phyloP scores from a whole-genome alignment of 805 yeast genomes.

The Pichia phayaonensis region DNA sequence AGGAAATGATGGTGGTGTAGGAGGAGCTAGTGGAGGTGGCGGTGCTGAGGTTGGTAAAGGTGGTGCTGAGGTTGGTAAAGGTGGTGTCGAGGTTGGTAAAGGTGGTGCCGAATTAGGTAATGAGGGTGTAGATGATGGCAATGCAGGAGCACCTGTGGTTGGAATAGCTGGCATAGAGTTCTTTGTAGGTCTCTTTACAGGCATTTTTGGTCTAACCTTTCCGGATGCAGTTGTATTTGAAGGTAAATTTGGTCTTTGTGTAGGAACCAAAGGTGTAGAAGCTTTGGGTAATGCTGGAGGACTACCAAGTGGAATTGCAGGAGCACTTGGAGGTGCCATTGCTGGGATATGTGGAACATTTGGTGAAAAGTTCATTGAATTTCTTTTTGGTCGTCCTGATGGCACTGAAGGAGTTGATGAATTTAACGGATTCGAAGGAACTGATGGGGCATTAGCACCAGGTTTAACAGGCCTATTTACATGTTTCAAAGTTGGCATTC shows the following conservation, averaged over 20 bases:
- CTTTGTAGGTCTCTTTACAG: background rate
- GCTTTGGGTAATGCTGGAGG: background rate
- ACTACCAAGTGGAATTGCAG: background rate
- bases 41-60: slow-evolving; percentile 9
- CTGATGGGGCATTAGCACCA: slow-evolving; percentile 16
- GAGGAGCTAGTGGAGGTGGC: background rate
- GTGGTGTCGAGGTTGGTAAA: background rate
- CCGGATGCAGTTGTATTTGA: background rate
- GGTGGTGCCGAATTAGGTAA: slow-evolving; percentile 9
- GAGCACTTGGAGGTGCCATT: slow-evolving; percentile 4
- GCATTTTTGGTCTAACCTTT: background rate
- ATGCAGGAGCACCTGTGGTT: background rate
- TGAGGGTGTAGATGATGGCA: slow-evolving; percentile 10
- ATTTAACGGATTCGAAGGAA: slow-evolving; percentile 19
- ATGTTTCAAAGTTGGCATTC: slow-evolving; percentile 65
- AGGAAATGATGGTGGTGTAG: background rate
- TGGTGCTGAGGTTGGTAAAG: slow-evolving; percentile 2
- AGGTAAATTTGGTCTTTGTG: background rate
- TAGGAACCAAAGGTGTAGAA: background rate
- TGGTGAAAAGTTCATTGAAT: slow-evolving; percentile 22
- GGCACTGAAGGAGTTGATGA: slow-evolving; percentile 27
- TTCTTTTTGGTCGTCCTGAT: slow-evolving; percentile 12
- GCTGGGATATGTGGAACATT: slow-evolving; percentile 19
- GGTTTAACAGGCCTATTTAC: slow-evolving; percentile 20
- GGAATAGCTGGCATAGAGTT: background rate